These are phyloP conservation scores for Cladosporium cucumerinum DNA, from an alignment of 2,329 filamentous ascomycete genomes.

Conservation along the genomic window DNA sequence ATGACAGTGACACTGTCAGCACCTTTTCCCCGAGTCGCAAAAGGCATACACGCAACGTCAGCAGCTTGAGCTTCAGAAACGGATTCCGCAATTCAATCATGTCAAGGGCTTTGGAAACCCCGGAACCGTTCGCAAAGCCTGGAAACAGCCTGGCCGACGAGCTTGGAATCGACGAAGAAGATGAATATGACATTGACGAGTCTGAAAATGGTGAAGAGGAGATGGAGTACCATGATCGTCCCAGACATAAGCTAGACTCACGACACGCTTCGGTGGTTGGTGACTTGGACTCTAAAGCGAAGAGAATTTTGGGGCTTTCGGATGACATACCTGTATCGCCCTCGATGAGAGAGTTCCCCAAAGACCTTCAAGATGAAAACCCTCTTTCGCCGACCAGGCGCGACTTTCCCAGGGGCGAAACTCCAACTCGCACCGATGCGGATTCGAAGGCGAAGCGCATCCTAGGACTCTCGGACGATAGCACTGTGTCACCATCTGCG, in stretches of 20 bases:
- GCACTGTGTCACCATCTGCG: neutral
- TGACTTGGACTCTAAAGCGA: conserved; percentile 45
- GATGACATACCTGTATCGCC: conserved; percentile 13
- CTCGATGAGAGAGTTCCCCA: conserved; percentile 3
- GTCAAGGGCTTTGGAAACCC: conserved; percentile 26
- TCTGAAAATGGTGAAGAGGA: conserved; percentile 58
- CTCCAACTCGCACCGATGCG: conserved; percentile 24
- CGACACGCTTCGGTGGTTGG: conserved; percentile 36
- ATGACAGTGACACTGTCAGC: conserved; percentile 56
- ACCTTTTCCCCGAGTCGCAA: neutral
- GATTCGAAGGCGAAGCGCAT: conserved; percentile 48
- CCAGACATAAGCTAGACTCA: conserved; percentile 39
- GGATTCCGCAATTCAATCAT: conserved; percentile 2
- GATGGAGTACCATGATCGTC: conserved; percentile 41
- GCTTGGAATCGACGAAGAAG: conserved; percentile 79
- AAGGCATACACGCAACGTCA: conserved; percentile 34
- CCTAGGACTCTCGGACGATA: conserved; percentile 34
- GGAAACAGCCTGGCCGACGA: conserved; percentile 86
- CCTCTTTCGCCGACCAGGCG: neutral
- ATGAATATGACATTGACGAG: conserved; percentile 56
- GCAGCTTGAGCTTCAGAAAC: conserved; percentile 30
- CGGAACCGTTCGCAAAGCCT: conserved; percentile 56
- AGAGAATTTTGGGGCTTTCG: conserved; percentile 42
- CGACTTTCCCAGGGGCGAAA: neutral
- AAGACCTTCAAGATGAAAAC: neutral